Evolutionary conservation across 768 basidiomycete species (phyloP).

Genomic region (Boletus coccyginus): DNA sequence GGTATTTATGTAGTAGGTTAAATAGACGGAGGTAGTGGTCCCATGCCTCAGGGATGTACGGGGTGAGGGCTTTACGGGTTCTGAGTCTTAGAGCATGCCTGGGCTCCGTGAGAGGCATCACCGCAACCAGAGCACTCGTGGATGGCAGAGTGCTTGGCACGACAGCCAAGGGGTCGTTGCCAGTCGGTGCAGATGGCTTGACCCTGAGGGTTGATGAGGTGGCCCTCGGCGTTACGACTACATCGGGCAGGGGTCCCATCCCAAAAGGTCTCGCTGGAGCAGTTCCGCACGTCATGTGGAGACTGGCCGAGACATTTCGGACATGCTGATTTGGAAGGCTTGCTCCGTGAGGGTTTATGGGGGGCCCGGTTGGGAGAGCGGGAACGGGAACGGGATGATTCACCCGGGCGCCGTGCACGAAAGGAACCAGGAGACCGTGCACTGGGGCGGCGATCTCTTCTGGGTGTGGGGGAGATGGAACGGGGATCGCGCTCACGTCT

Average conservation of each 20-base stretch:
- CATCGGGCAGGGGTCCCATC: no score
- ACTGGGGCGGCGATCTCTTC: no score
- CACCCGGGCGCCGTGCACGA: no score
- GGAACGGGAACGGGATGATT: neutral
- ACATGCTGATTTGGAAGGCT: neutral
- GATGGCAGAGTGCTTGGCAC: neutral
- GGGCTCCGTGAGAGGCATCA: fast-evolving
- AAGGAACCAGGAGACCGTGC: neutral
- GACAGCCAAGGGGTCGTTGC: no score
- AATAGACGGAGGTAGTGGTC: no score
- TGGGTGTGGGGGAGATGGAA: no score
- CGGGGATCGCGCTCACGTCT: no score
- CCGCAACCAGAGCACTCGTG: neutral
- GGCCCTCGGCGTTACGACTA: no score
- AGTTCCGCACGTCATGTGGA: neutral
- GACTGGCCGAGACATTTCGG: neutral
- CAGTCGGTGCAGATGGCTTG: no score
- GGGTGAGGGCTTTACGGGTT: neutral
- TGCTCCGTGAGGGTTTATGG: neutral
- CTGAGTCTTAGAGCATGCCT: neutral
- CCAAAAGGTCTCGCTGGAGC: neutral
- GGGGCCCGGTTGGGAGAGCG: neutral
- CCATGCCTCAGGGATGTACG: neutral
- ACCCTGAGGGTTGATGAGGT: no score
- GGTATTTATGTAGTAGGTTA: neutral